Base-by-base conservation (phyloP, 1,139 yeast species). In the Geotrichum carabidarum region DNA sequence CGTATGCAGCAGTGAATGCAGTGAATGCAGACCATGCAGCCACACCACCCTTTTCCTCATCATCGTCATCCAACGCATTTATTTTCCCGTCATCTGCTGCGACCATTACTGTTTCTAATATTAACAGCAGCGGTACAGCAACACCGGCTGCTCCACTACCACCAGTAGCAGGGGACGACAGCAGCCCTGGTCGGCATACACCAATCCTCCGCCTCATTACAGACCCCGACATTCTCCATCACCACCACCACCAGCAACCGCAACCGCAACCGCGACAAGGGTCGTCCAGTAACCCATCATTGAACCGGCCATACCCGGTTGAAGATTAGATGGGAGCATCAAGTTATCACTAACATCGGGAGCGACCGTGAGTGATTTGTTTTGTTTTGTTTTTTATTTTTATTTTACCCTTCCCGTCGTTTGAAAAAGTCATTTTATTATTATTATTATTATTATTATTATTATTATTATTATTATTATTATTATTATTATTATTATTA, bases 181-280 rank as follows among this genome's bases (percentile, higher is more conserved):
- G 27, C 27, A 48, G 44, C 44, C 50, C 50, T 30, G 37, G 50
- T 5, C 48, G 48, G 27, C 15, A 37, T n/a, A 32, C 48, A 32
- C 48, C 48, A 3, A 14, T 9, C 30, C 32, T 44, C 8, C 48
- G 48, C n/a, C 40, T 44, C 11, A 18, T 44, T 17, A 44, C 48
- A 34, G 31, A 14, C 40, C 34, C n/a, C 38, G 18, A 22, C 34
- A 43, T n/a, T 34, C 46, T 27, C n/a, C 36, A 22, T n/a, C 44
- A 11, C 27, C 46, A 8, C 31, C 27, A 9, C 11, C 27, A 4
- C 7, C 34, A 8, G 27, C 27, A 43, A 43, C 27, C 8, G 4
- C 8, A 22, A n/a, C 14, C 8, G 32, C 8, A n/a, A 12, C 3
- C 18, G 4, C 14, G 12, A 27, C 17, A 8, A n/a, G 8, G 15